Percentiles rank a stretch among this genome's conserved stretches.
phyloP scores from a whole-genome alignment of 2,329 filamentous ascomycete species.

The Sporothrix phasma region DNA sequence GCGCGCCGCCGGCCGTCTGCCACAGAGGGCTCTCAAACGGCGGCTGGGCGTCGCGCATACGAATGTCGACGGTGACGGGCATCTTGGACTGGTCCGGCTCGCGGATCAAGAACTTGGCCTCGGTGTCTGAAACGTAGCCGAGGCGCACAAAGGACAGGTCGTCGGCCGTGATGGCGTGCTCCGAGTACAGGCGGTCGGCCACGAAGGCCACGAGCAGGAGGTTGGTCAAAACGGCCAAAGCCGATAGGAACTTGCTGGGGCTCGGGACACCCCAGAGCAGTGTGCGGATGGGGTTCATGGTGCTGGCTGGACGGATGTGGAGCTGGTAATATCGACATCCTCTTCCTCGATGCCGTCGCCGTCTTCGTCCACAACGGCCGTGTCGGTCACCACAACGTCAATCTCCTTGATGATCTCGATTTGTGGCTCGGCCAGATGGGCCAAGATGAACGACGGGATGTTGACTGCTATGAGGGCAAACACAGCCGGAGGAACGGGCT shows the following conservation, averaged over 20 bases:
- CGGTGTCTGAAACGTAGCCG: slow-evolving; percentile 73
- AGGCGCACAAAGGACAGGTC: slow-evolving; percentile 78
- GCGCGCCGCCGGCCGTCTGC: slow-evolving; percentile 56
- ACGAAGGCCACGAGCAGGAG: slow-evolving; percentile 56
- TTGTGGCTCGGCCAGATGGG: slow-evolving; percentile 45
- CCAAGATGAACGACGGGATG: slow-evolving; percentile 50
- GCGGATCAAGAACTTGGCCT: slow-evolving; percentile 72
- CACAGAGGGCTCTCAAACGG: slow-evolving; percentile 50
- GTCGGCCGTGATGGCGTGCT: slow-evolving; percentile 58
- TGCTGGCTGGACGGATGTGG: slow-evolving; percentile 46
- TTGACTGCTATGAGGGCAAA: slow-evolving; percentile 58
- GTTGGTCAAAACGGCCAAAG: slow-evolving; percentile 64
- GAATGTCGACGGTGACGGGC: slow-evolving; percentile 63
- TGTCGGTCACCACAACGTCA: slow-evolving; percentile 44
- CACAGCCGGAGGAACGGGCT: slow-evolving; percentile 29
- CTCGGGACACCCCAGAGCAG: slow-evolving; percentile 69
- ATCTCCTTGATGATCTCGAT: slow-evolving; percentile 52
- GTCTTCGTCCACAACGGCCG: slow-evolving; percentile 28
- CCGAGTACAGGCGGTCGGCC: slow-evolving; percentile 68
- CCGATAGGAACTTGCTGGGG: slow-evolving; percentile 55
- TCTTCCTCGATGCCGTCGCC: slow-evolving; percentile 33
- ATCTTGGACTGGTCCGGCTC: slow-evolving; percentile 69
- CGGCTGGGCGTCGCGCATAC: slow-evolving; percentile 40
- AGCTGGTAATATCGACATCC: slow-evolving; percentile 54
- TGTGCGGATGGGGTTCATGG: slow-evolving; percentile 49